Conservation (phyloP, 1,284 basidiomycete genomes). For the Moniliophthora roreri region DNA sequence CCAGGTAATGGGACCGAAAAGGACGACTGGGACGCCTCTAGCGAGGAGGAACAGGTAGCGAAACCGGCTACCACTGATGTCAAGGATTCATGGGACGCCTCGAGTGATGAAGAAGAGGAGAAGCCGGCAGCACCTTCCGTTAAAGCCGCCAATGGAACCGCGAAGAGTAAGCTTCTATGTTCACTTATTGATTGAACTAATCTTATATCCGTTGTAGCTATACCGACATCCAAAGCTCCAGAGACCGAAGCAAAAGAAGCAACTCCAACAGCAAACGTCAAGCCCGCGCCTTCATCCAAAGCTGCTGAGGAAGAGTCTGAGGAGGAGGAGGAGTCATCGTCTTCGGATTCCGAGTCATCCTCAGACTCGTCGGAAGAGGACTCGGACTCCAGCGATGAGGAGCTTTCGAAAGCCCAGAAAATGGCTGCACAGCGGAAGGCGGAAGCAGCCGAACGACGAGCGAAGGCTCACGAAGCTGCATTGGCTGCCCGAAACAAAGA, state of each 20-base stretch:
- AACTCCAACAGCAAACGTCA: constrained; percentile 16
- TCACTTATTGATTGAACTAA: background rate
- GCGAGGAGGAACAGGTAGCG: constrained; percentile 46
- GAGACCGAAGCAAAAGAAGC: background rate
- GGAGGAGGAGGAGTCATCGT: constrained; percentile 24
- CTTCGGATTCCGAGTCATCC: constrained; percentile 44
- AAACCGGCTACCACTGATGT: constrained; percentile 31
- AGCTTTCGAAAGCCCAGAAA: constrained; percentile 61
- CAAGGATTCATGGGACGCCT: constrained; percentile 88
- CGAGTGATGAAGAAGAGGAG: constrained; percentile 68
- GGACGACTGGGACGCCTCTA: constrained; percentile 85
- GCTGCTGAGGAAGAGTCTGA: constrained; percentile 37
- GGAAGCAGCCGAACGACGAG: constrained; percentile 79
- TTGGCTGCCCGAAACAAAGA: constrained; percentile 88
- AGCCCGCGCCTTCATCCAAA: constrained; percentile 18
- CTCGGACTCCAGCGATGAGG: constrained; percentile 56
- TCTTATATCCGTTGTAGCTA: background rate
- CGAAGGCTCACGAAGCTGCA: constrained; percentile 85
- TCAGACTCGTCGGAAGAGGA: constrained; percentile 43
- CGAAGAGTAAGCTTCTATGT: background rate
- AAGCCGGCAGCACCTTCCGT: constrained; percentile 23
- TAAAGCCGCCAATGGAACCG: constrained; percentile 19
- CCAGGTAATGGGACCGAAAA: constrained; percentile 46
- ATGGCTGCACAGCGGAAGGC: constrained; percentile 79
- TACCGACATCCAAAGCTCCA: background rate